These are phyloP conservation scores for Monosporozyma yasuniensis DNA, from an alignment of 805 yeast species.

Conservation along the genomic window DNA sequence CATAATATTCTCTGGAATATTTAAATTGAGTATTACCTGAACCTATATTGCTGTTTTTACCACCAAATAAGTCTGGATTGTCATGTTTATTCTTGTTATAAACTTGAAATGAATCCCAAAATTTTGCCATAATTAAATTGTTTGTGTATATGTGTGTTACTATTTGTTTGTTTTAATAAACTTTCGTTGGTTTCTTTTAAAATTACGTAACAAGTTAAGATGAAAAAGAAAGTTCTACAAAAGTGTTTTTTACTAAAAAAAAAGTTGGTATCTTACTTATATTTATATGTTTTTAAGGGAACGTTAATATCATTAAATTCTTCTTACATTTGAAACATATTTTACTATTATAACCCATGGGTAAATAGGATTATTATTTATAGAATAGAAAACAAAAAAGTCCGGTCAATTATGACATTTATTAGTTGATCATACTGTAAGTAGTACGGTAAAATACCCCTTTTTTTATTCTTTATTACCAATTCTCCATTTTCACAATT, in stretches of 20 bases:
- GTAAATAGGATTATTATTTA: neutral
- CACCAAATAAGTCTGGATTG: constrained; percentile 13
- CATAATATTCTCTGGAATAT: constrained; percentile 17
- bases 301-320: too few relatives aligned
- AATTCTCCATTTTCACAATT: neutral
- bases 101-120: constrained; percentile 29
- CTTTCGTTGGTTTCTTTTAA: neutral
- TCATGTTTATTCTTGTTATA: constrained; percentile 28
- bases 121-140: constrained; percentile 8
- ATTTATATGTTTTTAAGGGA: neutral
- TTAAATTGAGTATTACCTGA: constrained; percentile 13
- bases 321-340: neutral
- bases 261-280: neutral
- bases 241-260: neutral
- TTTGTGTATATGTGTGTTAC: neutral
- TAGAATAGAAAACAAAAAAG: too few relatives aligned
- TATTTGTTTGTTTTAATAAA: neutral
- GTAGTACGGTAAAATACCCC: too few relatives aligned
- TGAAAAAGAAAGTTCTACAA: neutral
- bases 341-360: neutral
- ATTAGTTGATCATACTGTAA: too few relatives aligned
- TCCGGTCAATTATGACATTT: too few relatives aligned
- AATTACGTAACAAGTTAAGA: neutral
- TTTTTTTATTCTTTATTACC: too few relatives aligned
- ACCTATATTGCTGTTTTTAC: constrained; percentile 16